Evolutionary conservation across 2,329 filamentous ascomycete species (phyloP), one percentile per base, ranked within the genome.

Genomic region (Corynespora cassiicola): DNA sequence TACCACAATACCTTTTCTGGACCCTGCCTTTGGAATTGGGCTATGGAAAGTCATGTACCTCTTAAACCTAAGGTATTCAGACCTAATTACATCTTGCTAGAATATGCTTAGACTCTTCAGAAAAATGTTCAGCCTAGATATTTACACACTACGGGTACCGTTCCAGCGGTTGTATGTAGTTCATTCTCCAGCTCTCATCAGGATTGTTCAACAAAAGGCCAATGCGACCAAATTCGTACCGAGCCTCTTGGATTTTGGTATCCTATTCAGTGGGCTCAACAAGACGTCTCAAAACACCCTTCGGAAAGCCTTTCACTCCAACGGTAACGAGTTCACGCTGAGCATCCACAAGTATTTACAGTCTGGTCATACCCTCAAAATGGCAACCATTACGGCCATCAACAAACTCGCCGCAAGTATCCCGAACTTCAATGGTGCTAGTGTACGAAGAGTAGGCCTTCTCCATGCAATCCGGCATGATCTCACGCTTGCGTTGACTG

Each of bases 101-200:
- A 35, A 7, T 5, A 29, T 8, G 15, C 15, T 15, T 7, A 29
- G 26, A 29, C 9, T 8, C 9, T 29, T 9, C 9, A 29, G 26
- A 15, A 31, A 7, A 18, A 31, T 10, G 15, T 18, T 9, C 12
- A 8, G 5, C 9, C 29, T 18, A 31, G 17, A 14, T 0, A 71
- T 75, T 20, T 70, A 69, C 38, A 75, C 71, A 4, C 45, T 77
- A 15, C 42, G 63, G 3, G 53, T 76, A 22, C 69, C 70, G 1
- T 70, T 71, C 4, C 57, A 66, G 19, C 70, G 70, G 32, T 58
- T 74, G 32, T 75, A 75, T 31, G 56, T 75, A 7, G 62, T 74
- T 9, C 68, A 68, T 7, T 60, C 56, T 2, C 58, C 65, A 1
- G 42, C 63, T 0, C 47, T 76, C 14, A 66, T 75, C 17, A 57